phyloP scores from a whole-genome alignment of 352 stramenopile genomes.

The Phytophthora quininea region DNA sequence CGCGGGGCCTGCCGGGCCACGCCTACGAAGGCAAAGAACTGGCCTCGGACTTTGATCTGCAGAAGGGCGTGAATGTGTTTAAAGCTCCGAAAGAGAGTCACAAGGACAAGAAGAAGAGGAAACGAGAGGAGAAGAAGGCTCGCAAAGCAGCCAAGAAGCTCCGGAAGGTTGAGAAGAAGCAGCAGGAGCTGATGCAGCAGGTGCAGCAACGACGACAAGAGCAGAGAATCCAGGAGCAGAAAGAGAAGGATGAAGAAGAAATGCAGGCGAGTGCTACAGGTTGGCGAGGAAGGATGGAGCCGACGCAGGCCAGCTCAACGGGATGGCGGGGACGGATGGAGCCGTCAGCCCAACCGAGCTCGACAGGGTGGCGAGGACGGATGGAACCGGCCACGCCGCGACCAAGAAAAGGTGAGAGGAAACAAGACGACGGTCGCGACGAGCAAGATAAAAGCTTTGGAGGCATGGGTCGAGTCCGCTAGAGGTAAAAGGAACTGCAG shows the following conservation, averaged over 20 bases:
- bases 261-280: slow-evolving; percentile 55
- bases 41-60: slow-evolving; percentile 66
- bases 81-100: slow-evolving; percentile 56
- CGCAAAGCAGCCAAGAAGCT: slow-evolving; percentile 58
- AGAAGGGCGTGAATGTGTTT: slow-evolving; percentile 87
- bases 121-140: slow-evolving; percentile 61
- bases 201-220: slow-evolving; percentile 52
- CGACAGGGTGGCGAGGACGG: slow-evolving; percentile 68
- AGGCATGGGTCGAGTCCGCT: slow-evolving; percentile 63
- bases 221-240: slow-evolving; percentile 36
- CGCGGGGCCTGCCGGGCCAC: slow-evolving; percentile 73
- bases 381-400: slow-evolving; percentile 49
- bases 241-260: slow-evolving; percentile 12
- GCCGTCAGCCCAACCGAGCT: slow-evolving; percentile 34
- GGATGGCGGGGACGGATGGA: slow-evolving; percentile 74
- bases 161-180: slow-evolving; percentile 60
- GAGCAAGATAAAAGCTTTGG: slow-evolving; percentile 55
- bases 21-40: slow-evolving; percentile 91
- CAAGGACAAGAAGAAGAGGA: slow-evolving; percentile 65
- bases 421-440: slow-evolving; percentile 10
- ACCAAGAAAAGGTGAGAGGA: slow-evolving; percentile 21
- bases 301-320: slow-evolving; percentile 46
- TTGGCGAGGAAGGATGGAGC: slow-evolving; percentile 68
- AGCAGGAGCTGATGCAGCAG: slow-evolving; percentile 50
- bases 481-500: slow-evolving; percentile 2